Percentiles rank a stretch among this genome's conserved stretches.
These are phyloP conservation scores for Klebsormidium nitens DNA, from an alignment of 139 green algal genomes.

Conservation along the genomic window DNA sequence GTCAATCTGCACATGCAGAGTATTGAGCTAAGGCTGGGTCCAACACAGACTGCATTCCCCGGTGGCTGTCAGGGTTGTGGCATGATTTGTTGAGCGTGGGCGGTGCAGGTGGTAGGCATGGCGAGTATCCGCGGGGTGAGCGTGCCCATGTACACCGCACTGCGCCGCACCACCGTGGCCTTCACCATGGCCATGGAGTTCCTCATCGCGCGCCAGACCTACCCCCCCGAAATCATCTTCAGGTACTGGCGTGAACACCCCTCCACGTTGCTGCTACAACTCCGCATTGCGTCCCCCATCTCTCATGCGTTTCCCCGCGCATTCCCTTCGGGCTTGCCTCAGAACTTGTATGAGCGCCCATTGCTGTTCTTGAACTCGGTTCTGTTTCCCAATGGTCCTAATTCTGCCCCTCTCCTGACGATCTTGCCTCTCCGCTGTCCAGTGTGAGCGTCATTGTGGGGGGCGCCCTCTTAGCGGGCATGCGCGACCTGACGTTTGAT, in stretches of 20 bases:
- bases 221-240: constrained; percentile 15
- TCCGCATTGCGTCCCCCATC: no score
- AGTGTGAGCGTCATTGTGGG: constrained; percentile 39
- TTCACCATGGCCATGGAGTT: constrained; percentile 42
- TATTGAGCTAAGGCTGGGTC: no score
- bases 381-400: no score
- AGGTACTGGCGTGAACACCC: constrained; percentile 10
- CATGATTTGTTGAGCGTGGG: not conserved
- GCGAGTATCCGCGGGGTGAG: constrained; percentile 28
- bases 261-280: not conserved
- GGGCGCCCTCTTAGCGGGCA: constrained; percentile 31
- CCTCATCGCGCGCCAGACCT: constrained; percentile 13
- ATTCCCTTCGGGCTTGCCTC: no score
- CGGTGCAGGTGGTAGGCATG: constrained; percentile 33
- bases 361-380: no score
- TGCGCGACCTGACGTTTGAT: constrained; percentile 33
- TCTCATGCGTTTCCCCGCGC: no score
- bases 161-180: constrained; percentile 39
- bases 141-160: constrained; percentile 45
- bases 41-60: not conserved
- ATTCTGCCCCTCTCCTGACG: no score
- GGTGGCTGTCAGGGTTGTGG: not conserved
- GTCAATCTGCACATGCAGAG: no score
- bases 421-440: no score
- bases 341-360: no score